Evolutionary conservation across 257 asterid genomes (phyloP), one percentile per base, ranked within the genome.

Genomic region (Mitragyna speciosa): DNA sequence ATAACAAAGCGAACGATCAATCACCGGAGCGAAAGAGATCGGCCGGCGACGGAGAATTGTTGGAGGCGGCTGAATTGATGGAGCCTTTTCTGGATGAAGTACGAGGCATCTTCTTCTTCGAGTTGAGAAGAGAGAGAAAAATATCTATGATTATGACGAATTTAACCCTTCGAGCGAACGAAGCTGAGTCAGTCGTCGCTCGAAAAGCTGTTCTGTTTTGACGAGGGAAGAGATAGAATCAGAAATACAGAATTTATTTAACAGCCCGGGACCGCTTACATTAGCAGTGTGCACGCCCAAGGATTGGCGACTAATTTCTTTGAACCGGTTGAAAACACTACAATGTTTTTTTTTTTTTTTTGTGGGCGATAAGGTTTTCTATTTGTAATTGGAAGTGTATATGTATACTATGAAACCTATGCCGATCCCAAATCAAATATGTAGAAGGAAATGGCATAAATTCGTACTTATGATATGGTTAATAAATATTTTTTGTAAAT

Each of bases 11-110:
- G 41, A 66, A 81, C 4, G 75, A 84, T 33, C 30, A 47, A 72
- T 48, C 75, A 94, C 97, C 97, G n/a, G 96, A 87, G 78, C 97
- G 98, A 66, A 89, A 85, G 81, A 91, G 89, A 90, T 92, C 97
- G 72, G 81, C 88, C 79, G 94, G 68, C 28, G 87, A 78, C 26
- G 92, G 87, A 58, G 98, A 91, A 89, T 86, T 89, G 84, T 84
- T 88, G 54, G 96, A 83, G 45, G 92, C 78, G 39, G 91, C 67
- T 45, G 97, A 85, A 81, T 82, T 86, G 48, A 87, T 65, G 72
- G 90, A 36, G 71, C 81, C 89, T 79, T 90, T 90, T 75, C 85
- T 88, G 58, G 98, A 93, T 33, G 98, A 93, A 70, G 88, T 61
- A 24, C 98, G 96, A 87, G 94, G 98, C 98, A 94, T 94, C 82